Evolutionary conservation across 2,329 filamentous ascomycete species (phyloP), one percentile per base, ranked within the genome.

Genomic region (Pseudogymnoascus sp.): DNA sequence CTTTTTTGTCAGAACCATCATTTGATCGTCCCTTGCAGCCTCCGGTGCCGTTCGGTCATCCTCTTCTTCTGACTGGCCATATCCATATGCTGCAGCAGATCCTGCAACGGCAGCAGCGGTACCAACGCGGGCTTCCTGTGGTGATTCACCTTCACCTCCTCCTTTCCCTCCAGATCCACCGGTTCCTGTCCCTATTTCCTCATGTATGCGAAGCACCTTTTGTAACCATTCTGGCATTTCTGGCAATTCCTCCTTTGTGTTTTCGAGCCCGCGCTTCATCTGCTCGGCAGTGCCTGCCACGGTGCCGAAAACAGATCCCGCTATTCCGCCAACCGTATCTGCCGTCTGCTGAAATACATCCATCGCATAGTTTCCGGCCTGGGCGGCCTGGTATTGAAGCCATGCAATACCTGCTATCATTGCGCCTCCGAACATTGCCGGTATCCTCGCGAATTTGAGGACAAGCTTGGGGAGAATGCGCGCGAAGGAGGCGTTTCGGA

Each of bases 1-100:
- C 77, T 97, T 97, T 77, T 94, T 93, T 1, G 95, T 99, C 70
- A 99, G 79, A 67, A 97, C 81, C 94, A 99, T 99, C 93, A 99
- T 99, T 74, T 99, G 94, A 72, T 99, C 94, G 69, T 99, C 94
- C 69, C 86, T 85, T 16, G 91, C 90, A 57, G 82, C 80, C 70
- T 89, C 85, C 61, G 87, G 84, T 18, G 77, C 79, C 7, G 79
- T 77, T 61, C 85, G 79, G 4, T 79, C 74, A 65, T 87, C 84
- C 35, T 93, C 84, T 35, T 88, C 84, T 38, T 83, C 80, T 2
- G 85, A 83, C 62, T 87, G 80, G 20, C 90, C 86, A 68, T 92
- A 88, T 37, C 88, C 90, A 71, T 96, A 91, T 0, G 90, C 90
- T 14, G 88, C 84, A 32, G 86, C 90, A 34, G 88, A 86, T 28